Conservation (phyloP, 371 early-diverging fungal species). For the Apophysomyces sp. region DNA sequence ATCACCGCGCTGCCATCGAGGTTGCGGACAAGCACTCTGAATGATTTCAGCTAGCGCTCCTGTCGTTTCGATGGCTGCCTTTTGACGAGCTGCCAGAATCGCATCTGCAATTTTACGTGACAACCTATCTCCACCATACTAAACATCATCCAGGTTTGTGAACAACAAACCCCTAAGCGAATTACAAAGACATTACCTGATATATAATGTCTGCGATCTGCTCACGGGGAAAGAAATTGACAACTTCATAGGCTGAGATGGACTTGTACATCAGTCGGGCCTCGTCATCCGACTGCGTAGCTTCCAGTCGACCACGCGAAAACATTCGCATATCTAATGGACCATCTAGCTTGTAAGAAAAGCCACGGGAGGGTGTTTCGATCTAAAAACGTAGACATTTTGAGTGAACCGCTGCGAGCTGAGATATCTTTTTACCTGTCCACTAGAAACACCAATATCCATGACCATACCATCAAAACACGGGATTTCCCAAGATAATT, state of each 20-base stretch:
- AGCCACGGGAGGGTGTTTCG: conserved; percentile 64
- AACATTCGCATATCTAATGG: conserved; percentile 74
- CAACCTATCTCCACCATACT: conserved; percentile 61
- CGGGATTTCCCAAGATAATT: conserved; percentile 13
- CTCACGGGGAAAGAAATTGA: conserved; percentile 52
- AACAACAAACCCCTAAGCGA: no score
- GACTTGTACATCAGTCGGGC: conserved; percentile 29
- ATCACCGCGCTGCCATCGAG: conserved; percentile 43
- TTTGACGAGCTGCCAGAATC: conserved; percentile 56
- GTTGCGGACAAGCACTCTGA: conserved; percentile 51
- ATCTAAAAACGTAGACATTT: conserved; percentile 30
- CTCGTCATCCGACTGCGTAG: conserved; percentile 15
- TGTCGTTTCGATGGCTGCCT: conserved; percentile 56
- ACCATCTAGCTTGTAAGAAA: conserved; percentile 66
- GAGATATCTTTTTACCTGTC: conserved; percentile 32
- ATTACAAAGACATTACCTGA: conserved; percentile 38
- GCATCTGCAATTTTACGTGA: conserved; percentile 62
- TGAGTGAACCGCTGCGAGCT: neutral
- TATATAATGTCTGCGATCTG: conserved; percentile 67
- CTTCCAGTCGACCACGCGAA: conserved; percentile 33
- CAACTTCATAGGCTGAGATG: conserved; percentile 54
- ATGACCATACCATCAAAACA: conserved; percentile 71
- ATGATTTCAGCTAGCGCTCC: conserved; percentile 52
- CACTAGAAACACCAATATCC: conserved; percentile 74
- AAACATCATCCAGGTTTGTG: neutral